These are phyloP conservation scores for Aspergillus udagawae DNA, from an alignment of 2,329 filamentous ascomycete species.

Conservation along the genomic window DNA sequence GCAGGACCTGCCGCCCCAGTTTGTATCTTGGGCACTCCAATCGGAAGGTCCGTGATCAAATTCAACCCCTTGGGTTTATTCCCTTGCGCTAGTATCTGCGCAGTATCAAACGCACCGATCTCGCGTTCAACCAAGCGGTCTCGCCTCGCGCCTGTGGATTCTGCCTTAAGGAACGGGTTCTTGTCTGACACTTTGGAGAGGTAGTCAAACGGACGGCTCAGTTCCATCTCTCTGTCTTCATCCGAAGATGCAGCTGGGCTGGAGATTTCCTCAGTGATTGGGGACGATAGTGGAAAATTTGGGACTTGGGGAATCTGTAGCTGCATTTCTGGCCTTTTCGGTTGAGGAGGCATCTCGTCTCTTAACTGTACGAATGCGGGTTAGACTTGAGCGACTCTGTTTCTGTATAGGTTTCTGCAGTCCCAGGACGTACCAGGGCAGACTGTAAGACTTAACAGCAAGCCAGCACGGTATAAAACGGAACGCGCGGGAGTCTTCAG, in stretches of 20 bases:
- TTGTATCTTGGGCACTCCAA: conserved; percentile 10
- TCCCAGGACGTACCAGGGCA: not conserved
- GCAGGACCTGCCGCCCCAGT: conserved; percentile 10
- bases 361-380: conserved; percentile 6
- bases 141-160: conserved; percentile 9
- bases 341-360: conserved; percentile 20
- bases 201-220: conserved; percentile 29
- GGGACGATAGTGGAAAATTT: conserved; percentile 41
- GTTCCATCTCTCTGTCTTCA: conserved; percentile 26
- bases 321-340: conserved; percentile 21
- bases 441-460: not conserved
- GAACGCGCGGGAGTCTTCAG: not conserved
- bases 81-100: conserved; percentile 13
- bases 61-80: conserved; percentile 38
- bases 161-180: conserved; percentile 10
- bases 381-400: not conserved
- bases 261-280: conserved; percentile 39
- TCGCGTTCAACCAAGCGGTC: not conserved
- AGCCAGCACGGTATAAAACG: not conserved
- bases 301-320: conserved; percentile 30
- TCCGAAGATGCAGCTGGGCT: conserved; percentile 35
- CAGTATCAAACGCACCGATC: not conserved
- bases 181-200: conserved; percentile 22
- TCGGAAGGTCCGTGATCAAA: conserved; percentile 40
- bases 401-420: not conserved